A percentile compares a stretch with the other conserved stretches of the same genome.
phyloP scores from a whole-genome alignment of 148 eudicot genomes.

The Spergularia bocconei region DNA sequence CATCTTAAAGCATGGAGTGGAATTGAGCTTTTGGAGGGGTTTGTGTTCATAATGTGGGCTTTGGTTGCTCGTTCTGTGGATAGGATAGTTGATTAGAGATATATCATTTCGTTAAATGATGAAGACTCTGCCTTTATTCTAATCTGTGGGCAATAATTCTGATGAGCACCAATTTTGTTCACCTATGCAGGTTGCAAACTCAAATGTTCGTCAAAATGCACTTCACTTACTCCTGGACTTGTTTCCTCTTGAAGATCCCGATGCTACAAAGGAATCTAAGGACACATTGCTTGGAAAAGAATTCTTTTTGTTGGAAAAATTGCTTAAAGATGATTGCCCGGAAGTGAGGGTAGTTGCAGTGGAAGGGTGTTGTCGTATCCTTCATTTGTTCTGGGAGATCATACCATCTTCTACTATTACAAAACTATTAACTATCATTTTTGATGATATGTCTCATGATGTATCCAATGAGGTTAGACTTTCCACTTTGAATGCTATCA shows the following conservation, averaged over 20 bases:
- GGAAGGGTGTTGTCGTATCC: constrained; percentile 91
- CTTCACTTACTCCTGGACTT: constrained; percentile 81
- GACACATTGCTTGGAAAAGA: constrained; percentile 77
- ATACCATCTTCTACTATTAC: constrained; percentile 84
- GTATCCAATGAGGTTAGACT: constrained; percentile 71
- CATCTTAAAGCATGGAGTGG: background rate
- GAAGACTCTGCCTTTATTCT: background rate
- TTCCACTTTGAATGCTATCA: constrained; percentile 77
- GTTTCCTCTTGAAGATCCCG: constrained; percentile 98
- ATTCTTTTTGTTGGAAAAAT: constrained; percentile 73
- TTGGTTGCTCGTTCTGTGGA: background rate
- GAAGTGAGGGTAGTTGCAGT: constrained; percentile 87
- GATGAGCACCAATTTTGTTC: background rate
- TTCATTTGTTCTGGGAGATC: constrained; percentile 88
- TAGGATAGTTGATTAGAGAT: background rate
- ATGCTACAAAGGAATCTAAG: constrained; percentile 75
- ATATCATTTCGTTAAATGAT: background rate
- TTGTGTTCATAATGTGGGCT: background rate
- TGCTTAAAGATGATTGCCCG: constrained; percentile 80
- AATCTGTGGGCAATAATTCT: background rate
- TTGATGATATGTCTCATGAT: constrained; percentile 74
- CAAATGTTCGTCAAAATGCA: constrained; percentile 97
- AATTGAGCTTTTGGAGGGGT: background rate
- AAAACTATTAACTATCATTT: constrained; percentile 61
- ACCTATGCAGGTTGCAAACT: constrained; percentile 75